Conservation (phyloP, 768 basidiomycete genomes). For the Kwoniella sp. region DNA sequence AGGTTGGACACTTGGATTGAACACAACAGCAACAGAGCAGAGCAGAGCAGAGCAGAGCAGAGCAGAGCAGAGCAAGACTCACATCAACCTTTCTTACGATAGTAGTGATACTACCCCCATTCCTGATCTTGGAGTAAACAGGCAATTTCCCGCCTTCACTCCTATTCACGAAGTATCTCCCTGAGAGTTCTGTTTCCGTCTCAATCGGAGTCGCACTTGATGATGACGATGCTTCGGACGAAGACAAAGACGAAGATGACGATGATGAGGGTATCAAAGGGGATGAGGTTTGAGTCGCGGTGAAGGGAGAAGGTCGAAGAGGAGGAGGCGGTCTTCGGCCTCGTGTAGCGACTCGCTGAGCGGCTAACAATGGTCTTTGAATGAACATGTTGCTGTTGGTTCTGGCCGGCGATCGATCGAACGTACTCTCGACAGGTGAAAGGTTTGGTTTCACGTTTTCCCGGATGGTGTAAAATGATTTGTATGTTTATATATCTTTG, state of each 20-base stretch:
- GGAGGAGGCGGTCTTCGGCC: slow-evolving; percentile 2
- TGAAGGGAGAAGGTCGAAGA: not conserved
- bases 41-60: no score
- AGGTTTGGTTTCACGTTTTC: no score
- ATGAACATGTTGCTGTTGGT: not conserved
- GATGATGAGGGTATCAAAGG: not conserved
- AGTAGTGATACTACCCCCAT: slow-evolving; percentile 26
- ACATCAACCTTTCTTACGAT: slow-evolving; percentile 32
- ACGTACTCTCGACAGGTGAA: no score
- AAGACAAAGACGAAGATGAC: not conserved
- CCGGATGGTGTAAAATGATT: no score
- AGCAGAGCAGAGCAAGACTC: no score
- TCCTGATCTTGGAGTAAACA: slow-evolving; percentile 32
- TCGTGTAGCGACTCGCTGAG: not conserved
- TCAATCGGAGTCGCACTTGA: not conserved
- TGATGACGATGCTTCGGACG: not conserved
- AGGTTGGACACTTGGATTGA: no score
- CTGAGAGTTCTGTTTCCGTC: not conserved
- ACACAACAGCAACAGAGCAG: no score
- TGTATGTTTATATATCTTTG: no score
- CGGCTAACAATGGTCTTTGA: not conserved
- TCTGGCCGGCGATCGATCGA: no score
- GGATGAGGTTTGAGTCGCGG: not conserved
- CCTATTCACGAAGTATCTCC: slow-evolving; percentile 22
- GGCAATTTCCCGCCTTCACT: slow-evolving; percentile 25